Conservation (phyloP, 2,329 filamentous ascomycete species). For the Moelleriella libera region DNA sequence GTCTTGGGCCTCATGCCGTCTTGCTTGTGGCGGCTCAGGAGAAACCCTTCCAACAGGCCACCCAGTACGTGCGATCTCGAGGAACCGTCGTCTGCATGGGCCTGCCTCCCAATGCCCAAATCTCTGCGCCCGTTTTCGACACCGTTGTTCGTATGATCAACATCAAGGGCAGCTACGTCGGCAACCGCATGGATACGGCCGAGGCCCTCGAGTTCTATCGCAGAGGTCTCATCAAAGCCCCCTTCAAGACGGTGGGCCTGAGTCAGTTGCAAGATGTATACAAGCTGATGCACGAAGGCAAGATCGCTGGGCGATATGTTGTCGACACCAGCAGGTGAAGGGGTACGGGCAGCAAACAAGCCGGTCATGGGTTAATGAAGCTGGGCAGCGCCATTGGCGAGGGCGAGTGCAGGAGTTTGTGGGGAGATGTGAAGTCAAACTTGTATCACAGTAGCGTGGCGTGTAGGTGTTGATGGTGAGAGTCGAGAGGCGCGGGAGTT, state of each 20-base stretch:
- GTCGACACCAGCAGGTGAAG: slow-evolving; percentile 56
- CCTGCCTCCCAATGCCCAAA: slow-evolving; percentile 64
- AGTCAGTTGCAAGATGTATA: slow-evolving; percentile 71
- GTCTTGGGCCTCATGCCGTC: slow-evolving; percentile 75
- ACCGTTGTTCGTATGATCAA: slow-evolving; percentile 80
- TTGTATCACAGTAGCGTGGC: too few species aligned
- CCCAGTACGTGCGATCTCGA: slow-evolving; percentile 70
- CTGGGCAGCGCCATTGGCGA: too few species aligned
- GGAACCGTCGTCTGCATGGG: slow-evolving; percentile 83
- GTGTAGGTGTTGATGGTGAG: too few species aligned
- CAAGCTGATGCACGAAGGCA: slow-evolving; percentile 54
- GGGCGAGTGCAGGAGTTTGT: too few species aligned
- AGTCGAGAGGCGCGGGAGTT: too few species aligned
- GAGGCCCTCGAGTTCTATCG: slow-evolving; percentile 87
- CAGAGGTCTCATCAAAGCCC: slow-evolving; percentile 71
- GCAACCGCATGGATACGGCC: slow-evolving; percentile 73
- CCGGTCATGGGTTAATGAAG: too few species aligned
- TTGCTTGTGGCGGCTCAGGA: slow-evolving; percentile 76
- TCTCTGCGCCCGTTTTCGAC: slow-evolving; percentile 78
- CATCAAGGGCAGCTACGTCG: slow-evolving; percentile 89
- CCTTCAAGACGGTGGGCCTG: slow-evolving; percentile 74
- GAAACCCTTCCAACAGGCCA: slow-evolving; percentile 91
- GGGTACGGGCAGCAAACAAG: too few species aligned
- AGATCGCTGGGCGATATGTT: slow-evolving; percentile 68
- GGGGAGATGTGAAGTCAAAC: too few species aligned